phyloP scores from a whole-genome alignment of 1,284 basidiomycete genomes.

The Chiua sp. region DNA sequence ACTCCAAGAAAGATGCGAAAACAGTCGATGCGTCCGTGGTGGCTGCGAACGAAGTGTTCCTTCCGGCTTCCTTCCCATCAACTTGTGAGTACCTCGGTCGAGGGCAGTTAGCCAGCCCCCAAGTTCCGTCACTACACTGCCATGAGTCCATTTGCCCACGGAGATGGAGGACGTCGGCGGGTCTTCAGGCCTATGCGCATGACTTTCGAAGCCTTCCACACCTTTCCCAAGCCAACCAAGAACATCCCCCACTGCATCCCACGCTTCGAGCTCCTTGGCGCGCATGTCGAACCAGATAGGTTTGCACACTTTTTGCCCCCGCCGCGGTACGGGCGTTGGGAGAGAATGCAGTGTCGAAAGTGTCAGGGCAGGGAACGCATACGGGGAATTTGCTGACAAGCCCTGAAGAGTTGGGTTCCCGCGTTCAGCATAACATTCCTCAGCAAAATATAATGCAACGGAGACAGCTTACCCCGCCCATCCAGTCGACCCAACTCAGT shows the following conservation, averaged over 20 bases:
- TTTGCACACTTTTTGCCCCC: slow-evolving; percentile 80
- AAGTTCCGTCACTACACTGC: slow-evolving; percentile 60
- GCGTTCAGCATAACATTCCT: background rate
- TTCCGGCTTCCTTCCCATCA: slow-evolving; percentile 15
- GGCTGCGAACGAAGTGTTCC: slow-evolving; percentile 1
- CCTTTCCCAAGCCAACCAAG: slow-evolving; percentile 56
- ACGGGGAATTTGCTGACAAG: slow-evolving; percentile 72
- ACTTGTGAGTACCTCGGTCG: slow-evolving; percentile 27
- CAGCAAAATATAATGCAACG: background rate
- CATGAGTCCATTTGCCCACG: slow-evolving; percentile 56
- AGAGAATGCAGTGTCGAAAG: slow-evolving; percentile 83
- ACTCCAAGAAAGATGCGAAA: slow-evolving; percentile 58
- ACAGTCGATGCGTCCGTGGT: slow-evolving; percentile 57
- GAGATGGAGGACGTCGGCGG: slow-evolving; percentile 31
- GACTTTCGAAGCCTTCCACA: slow-evolving; percentile 10
- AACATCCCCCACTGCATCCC: slow-evolving; percentile 61
- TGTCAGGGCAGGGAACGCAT: slow-evolving; percentile 83
- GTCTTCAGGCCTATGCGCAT: slow-evolving; percentile 10
- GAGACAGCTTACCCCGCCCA: slow-evolving; percentile 65
- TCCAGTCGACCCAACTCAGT: slow-evolving; percentile 82
- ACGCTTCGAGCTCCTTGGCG: slow-evolving; percentile 58
- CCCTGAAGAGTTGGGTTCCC: slow-evolving; percentile 50
- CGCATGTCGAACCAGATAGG: slow-evolving; percentile 73
- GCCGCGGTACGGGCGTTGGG: slow-evolving; percentile 83
- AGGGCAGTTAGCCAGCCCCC: slow-evolving; percentile 62